phyloP scores from a whole-genome alignment of 805 yeast species.

The Metschnikowia drakensbergensis region DNA sequence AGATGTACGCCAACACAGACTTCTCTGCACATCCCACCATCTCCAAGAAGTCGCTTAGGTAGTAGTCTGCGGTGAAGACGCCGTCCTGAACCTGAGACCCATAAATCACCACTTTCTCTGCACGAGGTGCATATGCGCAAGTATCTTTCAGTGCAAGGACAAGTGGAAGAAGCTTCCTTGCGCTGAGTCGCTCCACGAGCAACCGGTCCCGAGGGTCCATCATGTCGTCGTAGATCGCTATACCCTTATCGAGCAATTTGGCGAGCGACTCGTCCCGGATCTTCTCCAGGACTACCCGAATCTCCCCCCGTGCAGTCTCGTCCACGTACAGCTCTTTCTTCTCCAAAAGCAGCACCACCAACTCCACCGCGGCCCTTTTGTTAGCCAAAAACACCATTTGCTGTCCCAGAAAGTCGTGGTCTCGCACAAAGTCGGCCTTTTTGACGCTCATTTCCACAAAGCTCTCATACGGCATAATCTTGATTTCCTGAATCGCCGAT shows the following conservation, averaged over 20 bases:
- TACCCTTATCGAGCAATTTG: conserved; percentile 41
- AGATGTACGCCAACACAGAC: conserved; percentile 53
- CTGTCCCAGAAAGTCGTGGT: not conserved
- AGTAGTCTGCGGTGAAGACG: conserved; percentile 43
- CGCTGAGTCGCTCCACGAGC: conserved; percentile 52
- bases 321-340: not conserved
- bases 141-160: conserved; percentile 63
- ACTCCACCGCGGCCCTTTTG: conserved; percentile 27
- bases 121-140: conserved; percentile 46
- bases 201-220: conserved; percentile 55
- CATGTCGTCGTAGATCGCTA: conserved; percentile 57
- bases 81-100: conserved; percentile 70
- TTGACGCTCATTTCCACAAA: not conserved
- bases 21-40: conserved; percentile 49
- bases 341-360: conserved; percentile 8
- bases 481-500: conserved; percentile 53
- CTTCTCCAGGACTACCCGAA: not conserved
- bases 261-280: conserved; percentile 8
- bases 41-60: conserved; percentile 59
- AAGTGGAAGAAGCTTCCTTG: conserved; percentile 48
- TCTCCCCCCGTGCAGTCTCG: not conserved
- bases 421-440: conserved; percentile 4
- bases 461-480: conserved; percentile 38
- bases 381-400: conserved; percentile 52
- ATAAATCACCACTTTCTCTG: conserved; percentile 55